Evolutionary conservation across 2,329 filamentous ascomycete genomes (phyloP).

Genomic region (Fusarium pseudograminearum): DNA sequence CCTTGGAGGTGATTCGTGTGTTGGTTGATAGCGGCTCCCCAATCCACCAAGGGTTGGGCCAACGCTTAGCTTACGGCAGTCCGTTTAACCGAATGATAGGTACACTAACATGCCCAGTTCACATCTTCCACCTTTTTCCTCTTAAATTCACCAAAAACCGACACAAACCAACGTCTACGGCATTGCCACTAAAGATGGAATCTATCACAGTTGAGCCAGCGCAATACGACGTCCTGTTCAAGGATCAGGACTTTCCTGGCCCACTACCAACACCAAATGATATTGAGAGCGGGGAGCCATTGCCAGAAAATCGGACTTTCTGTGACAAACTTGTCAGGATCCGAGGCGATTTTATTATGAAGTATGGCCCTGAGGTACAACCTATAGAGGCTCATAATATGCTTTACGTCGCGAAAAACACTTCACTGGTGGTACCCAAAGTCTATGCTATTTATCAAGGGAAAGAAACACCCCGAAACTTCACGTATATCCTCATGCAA

Average conservation of each 20-base stretch:
- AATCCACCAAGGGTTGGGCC: background rate
- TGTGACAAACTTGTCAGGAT: slow-evolving; percentile 10
- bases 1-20: too few relatives aligned
- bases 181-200: background rate
- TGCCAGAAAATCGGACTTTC: background rate
- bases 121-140: background rate
- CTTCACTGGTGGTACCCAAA: slow-evolving; percentile 31
- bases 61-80: background rate
- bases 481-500: slow-evolving; percentile 42
- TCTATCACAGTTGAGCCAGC: background rate
- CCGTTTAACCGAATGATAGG: background rate
- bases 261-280: slow-evolving; percentile 28
- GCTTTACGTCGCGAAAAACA: slow-evolving; percentile 35
- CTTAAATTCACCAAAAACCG: background rate
- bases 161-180: background rate
- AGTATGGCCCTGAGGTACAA: slow-evolving; percentile 26
- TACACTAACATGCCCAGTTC: background rate
- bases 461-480: too few relatives aligned
- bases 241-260: slow-evolving; percentile 4
- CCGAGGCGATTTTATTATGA: slow-evolving; percentile 19
- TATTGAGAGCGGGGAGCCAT: slow-evolving; percentile 9
- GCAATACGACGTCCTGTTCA: slow-evolving; percentile 20
- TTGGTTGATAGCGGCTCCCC: too few relatives aligned
- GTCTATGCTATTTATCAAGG: slow-evolving; percentile 42
- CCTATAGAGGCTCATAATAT: slow-evolving; percentile 41